Percentiles rank a stretch among this genome's conserved stretches.
phyloP scores from a whole-genome alignment of 192 early-diverging fungal genomes.

The Coemansia sp. region DNA sequence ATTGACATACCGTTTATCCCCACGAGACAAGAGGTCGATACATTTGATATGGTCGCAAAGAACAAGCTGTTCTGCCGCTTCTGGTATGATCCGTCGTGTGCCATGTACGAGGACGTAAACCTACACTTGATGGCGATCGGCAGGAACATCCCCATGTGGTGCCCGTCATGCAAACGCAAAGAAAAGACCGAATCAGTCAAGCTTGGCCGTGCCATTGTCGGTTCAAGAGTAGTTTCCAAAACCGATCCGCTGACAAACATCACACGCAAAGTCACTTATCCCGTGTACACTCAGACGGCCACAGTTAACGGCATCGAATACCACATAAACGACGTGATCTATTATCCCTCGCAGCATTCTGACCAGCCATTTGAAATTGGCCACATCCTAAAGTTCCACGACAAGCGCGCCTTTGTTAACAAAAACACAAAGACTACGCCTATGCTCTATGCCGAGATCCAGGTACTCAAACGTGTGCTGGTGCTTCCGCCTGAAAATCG shows the following conservation, averaged over 20 bases:
- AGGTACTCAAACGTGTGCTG: slow-evolving; percentile 40
- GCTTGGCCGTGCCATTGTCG: slow-evolving; percentile 10
- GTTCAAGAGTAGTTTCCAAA: slow-evolving; percentile 9
- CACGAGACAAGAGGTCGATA: slow-evolving; percentile 20
- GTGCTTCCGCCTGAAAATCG: slow-evolving; percentile 15
- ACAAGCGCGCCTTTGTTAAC: not conserved
- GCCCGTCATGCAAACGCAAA: slow-evolving; percentile 26
- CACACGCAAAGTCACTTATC: not conserved
- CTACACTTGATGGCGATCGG: slow-evolving; percentile 10
- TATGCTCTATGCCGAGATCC: slow-evolving; percentile 25
- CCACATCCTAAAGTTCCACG: slow-evolving; percentile 45
- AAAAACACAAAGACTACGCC: not conserved
- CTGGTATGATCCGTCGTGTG: slow-evolving; percentile 55
- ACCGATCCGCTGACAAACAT: slow-evolving; percentile 5
- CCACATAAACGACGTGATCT: slow-evolving; percentile 56
- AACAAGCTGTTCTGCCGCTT: slow-evolving; percentile 50
- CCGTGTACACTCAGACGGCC: slow-evolving; percentile 20
- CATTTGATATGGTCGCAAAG: slow-evolving; percentile 20
- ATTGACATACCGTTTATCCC: slow-evolving; percentile 34
- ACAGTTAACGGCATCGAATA: slow-evolving; percentile 44
- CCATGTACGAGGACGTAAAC: slow-evolving; percentile 56
- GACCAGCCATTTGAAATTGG: slow-evolving; percentile 55
- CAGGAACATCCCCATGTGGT: slow-evolving; percentile 20
- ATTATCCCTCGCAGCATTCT: slow-evolving; percentile 45
- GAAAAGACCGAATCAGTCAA: slow-evolving; percentile 10